A percentile compares a stretch with the other conserved stretches of the same genome.
Conservation (phyloP, 768 basidiomycete species). For the Lactarius hengduanensis region DNA sequence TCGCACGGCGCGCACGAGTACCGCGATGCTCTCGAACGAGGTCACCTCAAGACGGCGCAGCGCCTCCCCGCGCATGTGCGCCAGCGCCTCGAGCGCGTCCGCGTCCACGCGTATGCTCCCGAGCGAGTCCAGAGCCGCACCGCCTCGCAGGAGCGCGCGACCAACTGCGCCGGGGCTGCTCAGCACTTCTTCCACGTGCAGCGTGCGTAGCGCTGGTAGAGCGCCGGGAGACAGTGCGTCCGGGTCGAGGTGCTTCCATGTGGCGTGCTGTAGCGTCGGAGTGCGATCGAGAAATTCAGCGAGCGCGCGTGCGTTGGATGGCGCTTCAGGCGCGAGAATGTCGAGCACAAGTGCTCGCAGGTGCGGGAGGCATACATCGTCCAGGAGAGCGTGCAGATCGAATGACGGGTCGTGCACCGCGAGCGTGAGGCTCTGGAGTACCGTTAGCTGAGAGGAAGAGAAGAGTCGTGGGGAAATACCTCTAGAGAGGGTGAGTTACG, state of each 20-base stretch:
- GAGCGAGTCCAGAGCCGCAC: not conserved
- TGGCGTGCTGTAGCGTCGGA: no score
- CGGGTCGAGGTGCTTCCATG: not conserved
- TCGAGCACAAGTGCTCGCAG: not conserved
- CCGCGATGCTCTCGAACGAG: not conserved
- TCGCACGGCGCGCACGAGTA: not conserved
- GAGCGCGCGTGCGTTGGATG: constrained; percentile 2
- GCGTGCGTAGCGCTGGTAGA: constrained; percentile 27
- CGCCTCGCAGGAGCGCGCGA: not conserved
- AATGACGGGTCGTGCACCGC: constrained; percentile 35
- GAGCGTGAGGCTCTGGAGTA: constrained; percentile 27
- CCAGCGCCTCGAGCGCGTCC: not conserved
- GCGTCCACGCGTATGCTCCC: not conserved
- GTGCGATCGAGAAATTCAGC: no score
- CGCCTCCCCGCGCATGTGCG: not conserved
- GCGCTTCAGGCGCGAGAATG: not conserved
- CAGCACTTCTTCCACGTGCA: not conserved
- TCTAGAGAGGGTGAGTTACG: constrained; percentile 10
- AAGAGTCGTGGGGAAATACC: not conserved
- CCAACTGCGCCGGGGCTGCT: not conserved
- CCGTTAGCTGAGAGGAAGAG: not conserved
- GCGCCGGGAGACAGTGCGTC: not conserved
- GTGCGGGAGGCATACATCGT: constrained; percentile 1
- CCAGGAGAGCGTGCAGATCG: constrained; percentile 3
- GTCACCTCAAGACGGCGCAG: not conserved